Conservation (phyloP, 257 asterid species). For the Fraxinus cuspidata region DNA sequence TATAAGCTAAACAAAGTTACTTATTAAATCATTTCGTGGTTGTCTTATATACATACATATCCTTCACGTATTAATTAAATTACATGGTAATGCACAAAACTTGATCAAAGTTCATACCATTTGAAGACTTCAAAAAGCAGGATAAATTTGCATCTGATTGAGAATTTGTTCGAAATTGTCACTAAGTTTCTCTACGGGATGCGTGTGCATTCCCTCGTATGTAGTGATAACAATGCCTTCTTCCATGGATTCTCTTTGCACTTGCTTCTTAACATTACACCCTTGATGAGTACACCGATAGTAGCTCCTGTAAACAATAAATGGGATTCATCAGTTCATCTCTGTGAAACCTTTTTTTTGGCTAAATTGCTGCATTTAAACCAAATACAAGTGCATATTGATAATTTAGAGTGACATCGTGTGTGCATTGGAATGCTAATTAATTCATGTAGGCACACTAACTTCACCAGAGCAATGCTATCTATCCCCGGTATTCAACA, state of each 20-base stretch:
- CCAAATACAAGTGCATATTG: too few relatives aligned
- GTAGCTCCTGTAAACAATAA: constrained; percentile 52
- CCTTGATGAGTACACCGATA: constrained; percentile 57
- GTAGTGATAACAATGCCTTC: constrained; percentile 66
- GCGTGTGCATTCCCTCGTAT: constrained; percentile 59
- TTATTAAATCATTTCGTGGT: too few relatives aligned
- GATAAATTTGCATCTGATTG: constrained; percentile 14
- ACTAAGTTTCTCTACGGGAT: constrained; percentile 47
- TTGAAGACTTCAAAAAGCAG: too few relatives aligned
- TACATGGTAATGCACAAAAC: too few relatives aligned
- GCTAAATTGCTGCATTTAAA: too few relatives aligned
- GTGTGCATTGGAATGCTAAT: not conserved
- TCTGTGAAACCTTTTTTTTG: not conserved
- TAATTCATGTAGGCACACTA: not conserved
- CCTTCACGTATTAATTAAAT: too few relatives aligned
- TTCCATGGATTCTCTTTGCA: constrained; percentile 54
- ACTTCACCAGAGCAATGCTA: too few relatives aligned
- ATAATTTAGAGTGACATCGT: not conserved
- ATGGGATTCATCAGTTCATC: not conserved
- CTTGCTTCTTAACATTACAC: constrained; percentile 78
- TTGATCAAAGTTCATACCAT: too few relatives aligned
- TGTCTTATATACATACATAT: too few relatives aligned
- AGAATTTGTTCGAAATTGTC: constrained; percentile 68
- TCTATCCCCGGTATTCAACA: too few relatives aligned
- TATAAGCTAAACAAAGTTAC: too few relatives aligned